Evolutionary conservation across 208 protist genomes (phyloP), one percentile per base, ranked within the genome.

Genomic region (Kentomonas sorsogonicus): DNA sequence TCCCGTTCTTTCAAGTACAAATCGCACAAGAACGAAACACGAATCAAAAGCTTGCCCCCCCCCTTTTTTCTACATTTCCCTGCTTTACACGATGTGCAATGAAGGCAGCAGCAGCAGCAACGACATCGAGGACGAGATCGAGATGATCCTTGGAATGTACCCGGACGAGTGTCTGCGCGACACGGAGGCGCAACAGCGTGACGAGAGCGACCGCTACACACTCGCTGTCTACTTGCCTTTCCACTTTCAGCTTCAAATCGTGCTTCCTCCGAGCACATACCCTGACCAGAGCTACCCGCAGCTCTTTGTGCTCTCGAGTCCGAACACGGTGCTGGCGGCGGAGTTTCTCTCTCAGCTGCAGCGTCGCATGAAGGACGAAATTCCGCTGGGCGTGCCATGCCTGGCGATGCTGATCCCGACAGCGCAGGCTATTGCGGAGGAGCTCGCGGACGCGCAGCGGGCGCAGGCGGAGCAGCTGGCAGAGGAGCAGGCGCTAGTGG

Each of bases 131-230:
- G 75, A 89, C 29, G 83, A 94, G 51, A 69, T 94, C 7, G 74
- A 86, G 11, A 72, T 94, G 74, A 61, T 86, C n/a, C 26, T 89
- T 18, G 40, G 52, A 50, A 79, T 88, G 57, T 94, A 79, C 57
- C 57, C 68, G 15, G 87, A 94, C 25, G 80, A 80, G 53, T 77
- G 77, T 33, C 27, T 65, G 30, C n/a, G n/a, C n/a, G n/a, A n/a
- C n/a, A n/a, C n/a, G n/a, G n/a, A n/a, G n/a, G n/a, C n/a, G n/a
- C n/a, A n/a, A n/a, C n/a, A n/a, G n/a, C 52, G 50, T 16, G 68
- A 79, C 47, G 63, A 74, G 16, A 54, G 50, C 18, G 40, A 73
- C 6, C 7, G 44, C 1, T 20, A 72, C 46, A 68, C 66, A 5
- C 33, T 94, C 10, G 20, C 79, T 10, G 53, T 91, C 11, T 69